Conservation (phyloP, 1,139 yeast species). For the Hyphopichia fennica region DNA sequence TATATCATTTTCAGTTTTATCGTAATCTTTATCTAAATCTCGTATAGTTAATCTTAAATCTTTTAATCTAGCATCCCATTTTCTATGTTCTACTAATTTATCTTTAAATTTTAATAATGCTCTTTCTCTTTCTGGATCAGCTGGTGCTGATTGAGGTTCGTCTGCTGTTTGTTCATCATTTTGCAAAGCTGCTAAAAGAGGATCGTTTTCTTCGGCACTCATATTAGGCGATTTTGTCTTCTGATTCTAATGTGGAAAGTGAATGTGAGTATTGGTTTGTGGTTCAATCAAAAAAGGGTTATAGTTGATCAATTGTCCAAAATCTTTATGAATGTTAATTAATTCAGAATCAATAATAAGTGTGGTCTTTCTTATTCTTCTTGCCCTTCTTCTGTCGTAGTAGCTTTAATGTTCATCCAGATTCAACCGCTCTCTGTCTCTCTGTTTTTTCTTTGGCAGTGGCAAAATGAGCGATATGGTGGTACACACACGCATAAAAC, state of each 20-base stretch:
- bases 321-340: no score
- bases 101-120: conserved; percentile 81
- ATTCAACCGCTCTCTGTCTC: not conserved
- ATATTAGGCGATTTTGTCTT: conserved; percentile 22
- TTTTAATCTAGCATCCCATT: conserved; percentile 91
- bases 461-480: conserved; percentile 4
- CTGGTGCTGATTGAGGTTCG: conserved; percentile 27
- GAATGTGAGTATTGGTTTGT: not conserved
- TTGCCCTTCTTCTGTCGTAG: no score
- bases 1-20: conserved; percentile 94
- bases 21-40: conserved; percentile 80
- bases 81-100: conserved; percentile 88
- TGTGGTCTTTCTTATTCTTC: not conserved
- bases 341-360: no score
- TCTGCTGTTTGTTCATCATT: conserved; percentile 30
- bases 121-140: conserved; percentile 74
- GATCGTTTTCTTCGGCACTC: conserved; percentile 69
- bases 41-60: conserved; percentile 81
- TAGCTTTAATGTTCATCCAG: not conserved
- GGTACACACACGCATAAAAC: conserved; percentile 7
- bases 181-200: conserved; percentile 69
- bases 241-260: not conserved
- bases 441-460: conserved; percentile 4
- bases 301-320: no score
- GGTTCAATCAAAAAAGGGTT: no score